Conservation (phyloP, 1,284 basidiomycete genomes). For the Somion occarium region DNA sequence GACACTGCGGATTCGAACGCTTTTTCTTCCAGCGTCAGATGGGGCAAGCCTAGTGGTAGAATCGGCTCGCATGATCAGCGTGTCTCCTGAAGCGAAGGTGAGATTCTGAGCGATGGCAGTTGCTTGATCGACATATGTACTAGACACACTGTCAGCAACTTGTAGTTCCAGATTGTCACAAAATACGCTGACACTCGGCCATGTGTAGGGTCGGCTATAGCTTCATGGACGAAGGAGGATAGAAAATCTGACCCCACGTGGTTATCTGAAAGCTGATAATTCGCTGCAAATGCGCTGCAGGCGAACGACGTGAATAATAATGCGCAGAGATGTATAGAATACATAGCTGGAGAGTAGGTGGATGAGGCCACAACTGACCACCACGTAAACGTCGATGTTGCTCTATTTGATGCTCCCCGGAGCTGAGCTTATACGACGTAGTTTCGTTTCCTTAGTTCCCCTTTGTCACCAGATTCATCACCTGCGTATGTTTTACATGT, state of each 20-base stretch:
- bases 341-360: neutral
- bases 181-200: conserved; percentile 47
- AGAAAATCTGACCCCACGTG: conserved; percentile 42
- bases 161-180: neutral
- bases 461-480: neutral
- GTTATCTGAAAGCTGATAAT: conserved; percentile 36
- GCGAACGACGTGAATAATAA: neutral
- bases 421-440: neutral
- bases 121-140: conserved; percentile 24
- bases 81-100: conserved; percentile 19
- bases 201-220: conserved; percentile 51
- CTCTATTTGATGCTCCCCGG: neutral
- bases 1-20: conserved; percentile 45
- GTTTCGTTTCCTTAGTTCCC: neutral
- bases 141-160: conserved; percentile 6
- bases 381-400: neutral
- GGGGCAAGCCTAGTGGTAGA: conserved; percentile 35
- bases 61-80: conserved; percentile 41
- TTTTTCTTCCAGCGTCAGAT: conserved; percentile 48
- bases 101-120: conserved; percentile 21
- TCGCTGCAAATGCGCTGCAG: conserved; percentile 16
- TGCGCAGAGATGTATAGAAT: neutral
- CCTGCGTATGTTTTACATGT: neutral
- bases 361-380: neutral
- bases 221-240: conserved; percentile 39